These are phyloP conservation scores for Nemania sp. DNA, from an alignment of 2,329 filamentous ascomycete genomes.

Conservation along the genomic window DNA sequence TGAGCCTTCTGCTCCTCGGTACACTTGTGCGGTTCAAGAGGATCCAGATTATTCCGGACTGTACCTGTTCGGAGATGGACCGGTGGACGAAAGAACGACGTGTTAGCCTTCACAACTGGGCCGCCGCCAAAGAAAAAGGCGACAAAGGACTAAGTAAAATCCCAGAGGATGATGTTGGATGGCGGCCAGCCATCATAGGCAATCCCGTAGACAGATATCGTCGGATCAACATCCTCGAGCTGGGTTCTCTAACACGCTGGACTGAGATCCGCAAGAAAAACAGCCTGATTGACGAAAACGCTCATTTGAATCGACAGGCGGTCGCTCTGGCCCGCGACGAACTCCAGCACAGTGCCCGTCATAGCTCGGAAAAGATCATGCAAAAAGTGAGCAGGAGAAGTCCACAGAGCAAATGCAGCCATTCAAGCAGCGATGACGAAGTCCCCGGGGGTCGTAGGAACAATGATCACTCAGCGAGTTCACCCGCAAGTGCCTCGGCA, in stretches of 20 bases:
- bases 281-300: slow-evolving; percentile 54
- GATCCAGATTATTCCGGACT: slow-evolving; percentile 70
- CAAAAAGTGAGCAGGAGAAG: slow-evolving; percentile 44
- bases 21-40: slow-evolving; percentile 68
- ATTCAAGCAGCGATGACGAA: slow-evolving; percentile 39
- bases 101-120: slow-evolving; percentile 52
- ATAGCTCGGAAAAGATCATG: slow-evolving; percentile 40
- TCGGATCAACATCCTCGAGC: slow-evolving; percentile 72
- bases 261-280: slow-evolving; percentile 71
- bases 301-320: slow-evolving; percentile 44
- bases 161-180: slow-evolving; percentile 60
- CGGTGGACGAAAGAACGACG: slow-evolving; percentile 55
- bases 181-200: slow-evolving; percentile 72
- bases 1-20: slow-evolving; percentile 66
- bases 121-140: slow-evolving; percentile 42
- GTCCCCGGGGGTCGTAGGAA: slow-evolving; percentile 18
- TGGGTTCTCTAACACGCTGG: slow-evolving; percentile 71
- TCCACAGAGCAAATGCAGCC: slow-evolving; percentile 37
- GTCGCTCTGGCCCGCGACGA: slow-evolving; percentile 42
- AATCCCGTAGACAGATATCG: slow-evolving; percentile 71
- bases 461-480: slow-evolving; percentile 17
- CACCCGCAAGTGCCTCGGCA: slow-evolving; percentile 9
- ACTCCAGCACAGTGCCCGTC: slow-evolving; percentile 37
- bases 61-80: slow-evolving; percentile 60
- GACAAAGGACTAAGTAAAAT: slow-evolving; percentile 41